Evolutionary conservation across 176 grass and related monocot genomes (phyloP).

Genomic region (Paspalum notatum): DNA sequence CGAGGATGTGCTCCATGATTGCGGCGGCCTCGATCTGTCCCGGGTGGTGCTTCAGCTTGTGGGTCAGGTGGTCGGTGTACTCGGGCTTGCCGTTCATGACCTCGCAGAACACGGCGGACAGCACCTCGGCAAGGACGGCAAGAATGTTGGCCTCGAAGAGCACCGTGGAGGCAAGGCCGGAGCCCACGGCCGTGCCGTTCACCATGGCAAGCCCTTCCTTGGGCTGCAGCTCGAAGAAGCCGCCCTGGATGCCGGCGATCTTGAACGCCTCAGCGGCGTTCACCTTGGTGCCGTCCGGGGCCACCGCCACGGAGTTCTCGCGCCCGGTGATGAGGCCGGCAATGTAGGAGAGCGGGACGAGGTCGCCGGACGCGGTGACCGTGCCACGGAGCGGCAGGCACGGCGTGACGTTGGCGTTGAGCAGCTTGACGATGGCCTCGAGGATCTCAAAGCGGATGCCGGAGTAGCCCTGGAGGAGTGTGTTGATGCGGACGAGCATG

Average conservation of each 20-base stretch:
- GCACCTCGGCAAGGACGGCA: slow-evolving; percentile 50
- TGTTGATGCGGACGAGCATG: slow-evolving; percentile 75
- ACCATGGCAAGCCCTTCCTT: slow-evolving; percentile 82
- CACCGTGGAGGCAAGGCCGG: slow-evolving; percentile 68
- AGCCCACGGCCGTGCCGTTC: slow-evolving; percentile 76
- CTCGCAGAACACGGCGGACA: slow-evolving; percentile 76
- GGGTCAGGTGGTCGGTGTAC: slow-evolving; percentile 82
- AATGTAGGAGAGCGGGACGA: slow-evolving; percentile 65
- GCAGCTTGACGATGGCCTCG: slow-evolving; percentile 51
- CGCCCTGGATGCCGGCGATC: slow-evolving; percentile 36
- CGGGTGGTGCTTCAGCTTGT: slow-evolving; percentile 84
- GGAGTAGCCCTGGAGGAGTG: slow-evolving; percentile 61
- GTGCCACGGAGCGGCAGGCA: slow-evolving; percentile 64
- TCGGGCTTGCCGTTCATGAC: slow-evolving; percentile 83
- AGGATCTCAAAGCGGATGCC: slow-evolving; percentile 73
- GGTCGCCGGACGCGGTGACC: slow-evolving; percentile 63
- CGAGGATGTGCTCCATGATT: slow-evolving; percentile 75
- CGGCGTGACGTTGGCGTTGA: slow-evolving; percentile 60
- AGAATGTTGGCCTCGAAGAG: slow-evolving; percentile 68
- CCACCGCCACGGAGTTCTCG: not conserved
- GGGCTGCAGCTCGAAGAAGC: slow-evolving; percentile 73
- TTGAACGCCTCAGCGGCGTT: slow-evolving; percentile 39
- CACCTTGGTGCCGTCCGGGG: slow-evolving; percentile 20
- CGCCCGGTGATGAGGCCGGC: slow-evolving; percentile 55
- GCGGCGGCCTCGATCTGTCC: slow-evolving; percentile 81